These are phyloP conservation scores for Phytophthora litchii DNA, from an alignment of 352 stramenopile species.

Conservation along the genomic window DNA sequence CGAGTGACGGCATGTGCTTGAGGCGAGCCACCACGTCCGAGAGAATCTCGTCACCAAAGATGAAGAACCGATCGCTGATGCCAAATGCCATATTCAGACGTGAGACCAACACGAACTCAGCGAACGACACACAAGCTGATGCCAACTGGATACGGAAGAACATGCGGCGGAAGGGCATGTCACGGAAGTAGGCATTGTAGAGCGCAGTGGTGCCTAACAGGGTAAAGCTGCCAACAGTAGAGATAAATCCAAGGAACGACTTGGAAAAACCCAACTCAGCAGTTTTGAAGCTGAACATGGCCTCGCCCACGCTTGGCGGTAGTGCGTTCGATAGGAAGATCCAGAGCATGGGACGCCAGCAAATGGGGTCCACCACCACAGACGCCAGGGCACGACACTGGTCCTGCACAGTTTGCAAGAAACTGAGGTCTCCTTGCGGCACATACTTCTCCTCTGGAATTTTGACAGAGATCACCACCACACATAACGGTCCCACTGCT, in stretches of 20 bases:
- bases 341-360: conserved; percentile 81
- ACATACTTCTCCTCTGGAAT: conserved; percentile 62
- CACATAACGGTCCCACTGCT: conserved; percentile 68
- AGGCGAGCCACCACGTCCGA: conserved; percentile 80
- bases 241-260: conserved; percentile 83
- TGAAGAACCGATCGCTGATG: conserved; percentile 75
- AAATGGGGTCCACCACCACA: conserved; percentile 74
- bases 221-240: conserved; percentile 72
- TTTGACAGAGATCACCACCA: conserved; percentile 64
- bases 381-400: conserved; percentile 59
- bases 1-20: conserved; percentile 93
- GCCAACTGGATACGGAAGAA: conserved; percentile 80
- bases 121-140: conserved; percentile 66
- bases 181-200: conserved; percentile 83
- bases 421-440: conserved; percentile 33
- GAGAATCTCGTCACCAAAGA: conserved; percentile 84
- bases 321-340: conserved; percentile 84
- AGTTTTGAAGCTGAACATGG: conserved; percentile 89
- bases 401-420: conserved; percentile 52
- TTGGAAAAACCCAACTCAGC: conserved; percentile 75
- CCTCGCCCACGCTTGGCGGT: conserved; percentile 70
- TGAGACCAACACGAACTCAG: conserved; percentile 75
- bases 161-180: conserved; percentile 79
- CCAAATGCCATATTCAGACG: conserved; percentile 67
- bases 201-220: conserved; percentile 70